Conservation (phyloP, 257 asterid genomes). For the Capsicum chinense region DNA sequence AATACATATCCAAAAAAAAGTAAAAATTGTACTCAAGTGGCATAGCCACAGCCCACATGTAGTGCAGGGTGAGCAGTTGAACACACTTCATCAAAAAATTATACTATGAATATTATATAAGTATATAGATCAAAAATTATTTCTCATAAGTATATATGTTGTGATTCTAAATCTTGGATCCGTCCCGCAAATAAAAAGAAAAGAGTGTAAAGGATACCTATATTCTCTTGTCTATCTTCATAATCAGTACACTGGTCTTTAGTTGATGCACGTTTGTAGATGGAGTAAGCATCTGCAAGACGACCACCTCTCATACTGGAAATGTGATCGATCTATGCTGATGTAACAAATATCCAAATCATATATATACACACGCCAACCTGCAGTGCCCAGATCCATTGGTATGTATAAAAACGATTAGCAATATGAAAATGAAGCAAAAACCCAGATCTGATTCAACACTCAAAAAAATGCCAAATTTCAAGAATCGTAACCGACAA, state of each 20-base stretch:
- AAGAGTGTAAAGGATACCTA: constrained; percentile 40
- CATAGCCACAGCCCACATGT: too few relatives aligned
- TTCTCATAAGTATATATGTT: too few relatives aligned
- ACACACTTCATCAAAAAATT: too few relatives aligned
- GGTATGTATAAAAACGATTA: not conserved
- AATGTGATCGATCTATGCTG: not conserved
- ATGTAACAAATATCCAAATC: constrained; percentile 36
- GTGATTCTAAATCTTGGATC: not conserved
- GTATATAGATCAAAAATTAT: too few relatives aligned
- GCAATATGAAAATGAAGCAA: too few relatives aligned
- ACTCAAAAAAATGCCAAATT: not conserved
- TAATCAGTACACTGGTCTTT: constrained; percentile 52
- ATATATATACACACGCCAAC: constrained; percentile 34
- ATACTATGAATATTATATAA: too few relatives aligned
- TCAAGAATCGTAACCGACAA: not conserved
- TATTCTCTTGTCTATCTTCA: constrained; percentile 47
- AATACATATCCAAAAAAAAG: not conserved
- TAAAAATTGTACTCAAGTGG: not conserved
- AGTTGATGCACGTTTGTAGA: constrained; percentile 70
- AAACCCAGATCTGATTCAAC: not conserved
- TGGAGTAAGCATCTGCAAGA: constrained; percentile 47
- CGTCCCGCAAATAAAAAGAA: not conserved
- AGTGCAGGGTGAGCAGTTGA: too few relatives aligned
- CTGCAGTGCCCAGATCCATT: not conserved
- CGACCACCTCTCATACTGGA: constrained; percentile 52